Evolutionary conservation across 768 basidiomycete species (phyloP), one percentile per base, ranked within the genome.

Genomic region (Tylopilus sp.): DNA sequence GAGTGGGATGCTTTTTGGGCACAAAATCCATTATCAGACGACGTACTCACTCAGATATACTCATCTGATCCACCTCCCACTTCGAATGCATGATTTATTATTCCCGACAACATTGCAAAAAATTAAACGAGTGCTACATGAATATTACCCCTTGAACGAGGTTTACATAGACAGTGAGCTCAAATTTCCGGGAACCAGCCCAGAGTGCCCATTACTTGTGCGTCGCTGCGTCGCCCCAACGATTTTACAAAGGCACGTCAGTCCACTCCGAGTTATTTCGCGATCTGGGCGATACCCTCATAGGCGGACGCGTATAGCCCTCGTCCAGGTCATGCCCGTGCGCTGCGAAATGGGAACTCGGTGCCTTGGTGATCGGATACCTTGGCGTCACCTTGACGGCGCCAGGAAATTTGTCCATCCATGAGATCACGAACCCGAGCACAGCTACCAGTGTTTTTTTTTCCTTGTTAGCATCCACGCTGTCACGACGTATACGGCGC

Each of bases 1-100:
- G 76, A 80, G 52, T 80, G 80, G 79, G 75, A 79, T 18, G 58
- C 54, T 46, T 76, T 72, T 49, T 79, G 76, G 76, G 70, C 66
- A 39, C 64, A 68, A 30, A 73, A 78, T 43, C 62, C 69, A 21
- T 63, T 76, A 40, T 68, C 73, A 23, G 72, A 75, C n/a, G 73
- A 73, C 39, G 58, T 66, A 36, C 69, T 71, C 33, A 52, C 44
- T 44, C 60, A 56, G 56, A 23, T 57, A 44, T 57, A 60, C 39
- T n/a, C 50, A 11, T 23, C 40, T 17, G 21, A 36, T 45, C 26
- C 47, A 41, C 40, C 26, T 22, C 8, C 55, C 39, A 35, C 21
- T 1, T 57, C 52, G 40, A 54, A 60, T 57, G 36, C 35, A 58
- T 67, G 43, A 17, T 33, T 45, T 42, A 20, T 26, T 26, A 20